Conservation (phyloP, 129 eudicot species). For the Centaurea solstitialis region DNA sequence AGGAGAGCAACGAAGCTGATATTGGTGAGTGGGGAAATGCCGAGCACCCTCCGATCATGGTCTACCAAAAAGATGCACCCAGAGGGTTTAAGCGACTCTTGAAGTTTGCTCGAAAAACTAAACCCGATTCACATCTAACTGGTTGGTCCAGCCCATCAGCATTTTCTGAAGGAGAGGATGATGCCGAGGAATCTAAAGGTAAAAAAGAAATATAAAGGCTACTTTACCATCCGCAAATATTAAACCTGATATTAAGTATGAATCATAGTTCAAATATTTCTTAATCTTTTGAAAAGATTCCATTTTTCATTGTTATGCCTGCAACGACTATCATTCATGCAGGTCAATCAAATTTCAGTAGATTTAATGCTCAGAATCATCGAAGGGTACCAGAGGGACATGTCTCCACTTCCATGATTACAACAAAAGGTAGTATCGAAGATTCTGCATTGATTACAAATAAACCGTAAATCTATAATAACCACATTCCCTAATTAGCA, state of each 20-base stretch:
- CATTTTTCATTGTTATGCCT: background rate
- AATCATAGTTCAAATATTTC: too few relatives aligned
- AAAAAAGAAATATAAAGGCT: constrained; percentile 45
- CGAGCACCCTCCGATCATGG: constrained; percentile 76
- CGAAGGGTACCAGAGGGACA: constrained; percentile 57
- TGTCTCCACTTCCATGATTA: constrained; percentile 45
- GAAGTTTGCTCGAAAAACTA: constrained; percentile 90
- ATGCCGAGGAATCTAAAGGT: constrained; percentile 66
- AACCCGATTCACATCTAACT: constrained; percentile 64
- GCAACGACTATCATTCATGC: constrained; percentile 20
- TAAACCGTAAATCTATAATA: background rate
- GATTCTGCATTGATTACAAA: background rate
- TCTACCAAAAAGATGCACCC: constrained; percentile 90
- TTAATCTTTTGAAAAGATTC: background rate
- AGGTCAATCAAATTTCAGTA: constrained; percentile 66
- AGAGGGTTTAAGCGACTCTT: constrained; percentile 88
- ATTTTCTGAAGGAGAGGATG: constrained; percentile 92
- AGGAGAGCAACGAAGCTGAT: constrained; percentile 83
- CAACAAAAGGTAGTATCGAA: constrained; percentile 57
- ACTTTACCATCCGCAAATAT: constrained; percentile 21
- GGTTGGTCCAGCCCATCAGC: constrained; percentile 81
- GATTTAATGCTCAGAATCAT: constrained; percentile 43
- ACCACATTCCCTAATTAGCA: background rate
- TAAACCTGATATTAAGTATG: too few relatives aligned
- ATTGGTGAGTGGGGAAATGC: constrained; percentile 87